A percentile compares a stretch with the other conserved stretches of the same genome.
phyloP scores from a whole-genome alignment of 805 yeast genomes.

The Nakazawaea ernobii region DNA sequence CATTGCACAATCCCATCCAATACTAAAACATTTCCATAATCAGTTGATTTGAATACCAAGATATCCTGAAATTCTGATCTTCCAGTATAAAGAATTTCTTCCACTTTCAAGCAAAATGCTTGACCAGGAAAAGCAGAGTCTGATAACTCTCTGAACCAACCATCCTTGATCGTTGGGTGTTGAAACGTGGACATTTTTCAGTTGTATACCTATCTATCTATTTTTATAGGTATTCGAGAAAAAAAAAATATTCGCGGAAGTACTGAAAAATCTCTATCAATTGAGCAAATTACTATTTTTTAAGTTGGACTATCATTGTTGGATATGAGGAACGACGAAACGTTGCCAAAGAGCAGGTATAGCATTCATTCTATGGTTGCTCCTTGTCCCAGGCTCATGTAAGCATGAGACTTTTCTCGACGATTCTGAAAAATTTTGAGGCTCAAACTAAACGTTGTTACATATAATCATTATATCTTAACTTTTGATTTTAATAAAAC shows the following conservation, averaged over 20 bases:
- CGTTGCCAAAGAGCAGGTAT: too few species aligned
- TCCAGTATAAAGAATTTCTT: constrained; percentile 58
- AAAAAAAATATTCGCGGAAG: background rate
- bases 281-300: too few species aligned
- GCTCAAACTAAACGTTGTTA: too few species aligned
- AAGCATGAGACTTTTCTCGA: too few species aligned
- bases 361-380: too few species aligned
- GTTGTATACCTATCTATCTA: background rate
- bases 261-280: background rate
- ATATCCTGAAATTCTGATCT: constrained; percentile 76
- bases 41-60: constrained; percentile 66
- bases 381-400: too few species aligned
- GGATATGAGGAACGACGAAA: too few species aligned
- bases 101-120: constrained; percentile 63
- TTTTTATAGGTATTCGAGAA: background rate
- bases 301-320: too few species aligned
- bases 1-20: constrained; percentile 89
- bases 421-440: too few species aligned
- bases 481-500: too few species aligned
- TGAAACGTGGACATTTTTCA: constrained; percentile 12
- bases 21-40: constrained; percentile 83
- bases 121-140: constrained; percentile 83
- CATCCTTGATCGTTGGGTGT: constrained; percentile 38
- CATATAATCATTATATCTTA: too few species aligned
- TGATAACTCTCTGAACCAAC: constrained; percentile 79